A percentile compares a stretch with the other conserved stretches of the same genome.
These are phyloP conservation scores for Picea sitchensis DNA, from an alignment of 75 land plant genomes.

Conservation along the genomic window DNA sequence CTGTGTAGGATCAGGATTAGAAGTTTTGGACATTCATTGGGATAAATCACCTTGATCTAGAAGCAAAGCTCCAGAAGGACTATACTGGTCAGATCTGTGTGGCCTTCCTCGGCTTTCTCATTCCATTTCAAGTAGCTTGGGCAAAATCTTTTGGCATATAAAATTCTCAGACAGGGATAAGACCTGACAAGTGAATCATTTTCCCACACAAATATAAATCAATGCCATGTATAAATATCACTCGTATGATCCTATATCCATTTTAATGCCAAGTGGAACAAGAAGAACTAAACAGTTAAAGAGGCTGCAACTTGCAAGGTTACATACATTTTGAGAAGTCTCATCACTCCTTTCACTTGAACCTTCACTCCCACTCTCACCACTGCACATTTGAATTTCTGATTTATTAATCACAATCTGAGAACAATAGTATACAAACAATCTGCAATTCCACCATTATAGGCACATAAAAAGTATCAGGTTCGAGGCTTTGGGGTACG, in stretches of 20 bases:
- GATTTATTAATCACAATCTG: neutral
- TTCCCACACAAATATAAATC: neutral
- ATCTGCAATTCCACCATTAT: neutral
- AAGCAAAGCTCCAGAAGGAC: neutral
- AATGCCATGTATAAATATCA: neutral
- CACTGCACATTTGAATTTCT: constrained; percentile 42
- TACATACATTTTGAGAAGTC: constrained; percentile 67
- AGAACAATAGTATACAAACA: neutral
- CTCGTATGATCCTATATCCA: neutral
- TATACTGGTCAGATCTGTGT: neutral
- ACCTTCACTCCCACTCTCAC: constrained; percentile 89
- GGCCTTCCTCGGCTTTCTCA: too few species aligned
- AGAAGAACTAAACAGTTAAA: neutral
- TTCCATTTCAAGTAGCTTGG: neutral
- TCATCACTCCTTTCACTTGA: constrained; percentile 90
- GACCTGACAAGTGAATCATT: neutral
- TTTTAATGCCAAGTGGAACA: neutral
- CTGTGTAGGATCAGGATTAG: neutral
- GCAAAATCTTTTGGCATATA: neutral
- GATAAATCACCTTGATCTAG: neutral
- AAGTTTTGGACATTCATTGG: neutral
- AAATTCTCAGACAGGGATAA: neutral
- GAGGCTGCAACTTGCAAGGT: neutral
- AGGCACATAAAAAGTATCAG: neutral
- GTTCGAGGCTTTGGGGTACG: neutral